phyloP scores from a whole-genome alignment of 73 alveolate species.

The Paraurostyla sp. region DNA sequence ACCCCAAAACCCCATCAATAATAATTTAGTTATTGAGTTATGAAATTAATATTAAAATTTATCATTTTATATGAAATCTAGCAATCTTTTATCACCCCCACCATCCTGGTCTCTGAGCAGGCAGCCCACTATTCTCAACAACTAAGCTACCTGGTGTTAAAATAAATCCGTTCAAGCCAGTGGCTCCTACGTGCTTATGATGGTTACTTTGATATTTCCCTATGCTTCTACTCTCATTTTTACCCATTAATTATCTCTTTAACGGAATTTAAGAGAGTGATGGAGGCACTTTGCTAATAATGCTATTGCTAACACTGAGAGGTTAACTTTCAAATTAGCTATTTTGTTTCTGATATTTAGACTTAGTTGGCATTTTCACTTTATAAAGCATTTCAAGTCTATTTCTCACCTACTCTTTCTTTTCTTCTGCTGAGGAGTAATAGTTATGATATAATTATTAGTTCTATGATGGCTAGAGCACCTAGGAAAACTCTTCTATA shows the following conservation, averaged over 20 bases:
- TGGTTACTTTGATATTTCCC: not conserved
- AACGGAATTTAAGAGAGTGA: not conserved
- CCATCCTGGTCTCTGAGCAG: slow-evolving; percentile 27
- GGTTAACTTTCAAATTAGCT: not conserved
- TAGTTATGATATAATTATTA: not conserved
- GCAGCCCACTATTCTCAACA: slow-evolving; percentile 12
- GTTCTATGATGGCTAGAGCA: no score
- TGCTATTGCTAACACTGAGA: not conserved
- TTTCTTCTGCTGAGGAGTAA: not conserved
- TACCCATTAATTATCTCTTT: not conserved
- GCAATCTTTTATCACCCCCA: slow-evolving; percentile 47
- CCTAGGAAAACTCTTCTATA: no score
- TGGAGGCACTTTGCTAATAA: not conserved
- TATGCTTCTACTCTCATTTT: not conserved
- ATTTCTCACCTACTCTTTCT: not conserved
- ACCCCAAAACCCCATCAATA: no score
- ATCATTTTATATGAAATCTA: no score
- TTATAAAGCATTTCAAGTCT: slow-evolving; percentile 13
- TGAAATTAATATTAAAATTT: no score
- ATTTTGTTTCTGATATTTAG: not conserved
- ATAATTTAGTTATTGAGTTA: no score
- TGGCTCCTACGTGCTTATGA: not conserved
- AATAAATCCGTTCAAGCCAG: not conserved
- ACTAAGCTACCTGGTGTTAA: not conserved
- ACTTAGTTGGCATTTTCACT: slow-evolving; percentile 14